Base-by-base conservation (phyloP, 2,329 filamentous ascomycete species). In the Verticillium nonalfalfae region DNA sequence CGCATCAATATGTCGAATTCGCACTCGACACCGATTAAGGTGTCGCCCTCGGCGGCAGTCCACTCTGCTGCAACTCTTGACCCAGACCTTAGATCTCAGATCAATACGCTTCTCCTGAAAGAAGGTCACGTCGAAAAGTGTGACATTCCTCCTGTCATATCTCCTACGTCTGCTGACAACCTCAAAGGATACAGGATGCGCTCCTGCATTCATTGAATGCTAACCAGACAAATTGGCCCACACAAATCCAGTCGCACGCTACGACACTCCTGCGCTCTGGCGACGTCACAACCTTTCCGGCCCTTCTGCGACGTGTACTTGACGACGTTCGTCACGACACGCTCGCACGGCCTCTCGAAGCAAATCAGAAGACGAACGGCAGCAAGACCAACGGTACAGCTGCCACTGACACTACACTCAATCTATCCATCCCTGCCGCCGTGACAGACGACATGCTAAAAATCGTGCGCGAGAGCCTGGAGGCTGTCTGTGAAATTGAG, bases 361-460 rank as follows among this genome's bases (percentile, higher is more conserved):
- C 45, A 21, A 67, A 59, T 57, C 69, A 39, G 14, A 59, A 63
- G 50, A 64, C 68, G 58, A 75, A 74, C 67, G 71, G 70, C 62
- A 62, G 63, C 35, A 57, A 54, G 56, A 60, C 56, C 38, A 60
- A 59, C 55, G 54, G 62, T 36, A 60, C 66, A 1, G 60, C 65
- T 3, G 61, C 64, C 18, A 61, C 66, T 33, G 57, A 64, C 54
- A 71, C 68, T 13, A 71, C 71, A 33, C 58, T 64, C 18, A 78
- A 72, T 66, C 77, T 88, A 14, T 86, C 85, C 36, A 72, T 89
- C 52, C 86, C 87, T 13, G 77, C 81, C 60, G 70, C 76, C 2
- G 84, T 87, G n/a, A 74, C 89, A 14, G 83, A 87, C 33, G 84
- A 89, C 66, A 85, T 85, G 4, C 75, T 88, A n/a, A 80, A 79